Evolutionary conservation across 805 yeast species (phyloP).

Genomic region (Blastobotrys chiropterorum): DNA sequence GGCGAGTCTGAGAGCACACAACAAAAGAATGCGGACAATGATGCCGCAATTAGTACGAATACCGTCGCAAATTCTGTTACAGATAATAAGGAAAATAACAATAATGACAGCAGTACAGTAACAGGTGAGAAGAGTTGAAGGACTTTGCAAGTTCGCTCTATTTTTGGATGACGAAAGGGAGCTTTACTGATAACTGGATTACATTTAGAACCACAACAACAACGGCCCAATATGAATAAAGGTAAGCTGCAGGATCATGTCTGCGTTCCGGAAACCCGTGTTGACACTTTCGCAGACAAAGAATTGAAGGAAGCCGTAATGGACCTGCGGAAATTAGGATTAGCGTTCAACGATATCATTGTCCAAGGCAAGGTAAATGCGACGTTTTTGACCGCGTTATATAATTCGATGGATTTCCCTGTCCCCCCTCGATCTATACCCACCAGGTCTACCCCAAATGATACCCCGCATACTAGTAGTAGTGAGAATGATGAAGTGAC

Average conservation of each 20-base stretch:
- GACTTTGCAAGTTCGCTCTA: not conserved
- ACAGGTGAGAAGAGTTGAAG: not conserved
- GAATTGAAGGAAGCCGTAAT: constrained; percentile 15
- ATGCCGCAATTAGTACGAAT: not conserved
- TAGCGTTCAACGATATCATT: constrained; percentile 23
- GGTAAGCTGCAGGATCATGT: too few species aligned
- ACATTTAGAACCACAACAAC: not conserved
- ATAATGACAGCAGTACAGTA: too few species aligned
- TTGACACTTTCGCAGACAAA: not conserved
- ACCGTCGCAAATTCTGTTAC: not conserved
- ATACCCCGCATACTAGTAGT: not conserved
- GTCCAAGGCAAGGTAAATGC: constrained; percentile 13
- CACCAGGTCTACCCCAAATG: not conserved
- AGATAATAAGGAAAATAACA: not conserved
- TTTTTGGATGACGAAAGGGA: not conserved
- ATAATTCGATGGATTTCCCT: constrained; percentile 5
- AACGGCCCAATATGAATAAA: not conserved
- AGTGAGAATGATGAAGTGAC: not conserved
- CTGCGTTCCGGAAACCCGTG: too few species aligned
- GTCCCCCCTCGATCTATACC: constrained; percentile 2
- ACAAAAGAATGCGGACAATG: not conserved
- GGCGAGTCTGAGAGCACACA: not conserved
- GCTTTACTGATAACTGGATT: not conserved
- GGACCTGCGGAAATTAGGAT: constrained; percentile 23
- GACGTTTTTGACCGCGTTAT: constrained; percentile 11